Evolutionary conservation across 164 flowering plant species (phyloP).

Genomic region (Umbilicus rupestris): DNA sequence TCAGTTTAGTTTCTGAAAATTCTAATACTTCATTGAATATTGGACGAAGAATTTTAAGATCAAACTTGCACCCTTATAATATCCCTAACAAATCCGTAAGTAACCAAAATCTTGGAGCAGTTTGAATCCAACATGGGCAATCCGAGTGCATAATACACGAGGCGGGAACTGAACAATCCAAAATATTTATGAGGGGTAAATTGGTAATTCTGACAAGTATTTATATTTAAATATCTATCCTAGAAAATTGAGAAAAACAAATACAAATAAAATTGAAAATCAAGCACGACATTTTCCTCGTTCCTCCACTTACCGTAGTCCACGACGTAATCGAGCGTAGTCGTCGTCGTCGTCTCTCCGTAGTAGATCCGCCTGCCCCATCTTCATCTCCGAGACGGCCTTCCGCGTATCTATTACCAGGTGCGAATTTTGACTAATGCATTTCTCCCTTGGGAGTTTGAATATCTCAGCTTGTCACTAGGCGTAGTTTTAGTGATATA

Average conservation of each 20-base stretch:
- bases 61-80: too few species aligned
- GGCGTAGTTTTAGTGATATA: not conserved
- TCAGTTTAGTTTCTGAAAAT: too few species aligned
- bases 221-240: not conserved
- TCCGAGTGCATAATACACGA: too few species aligned
- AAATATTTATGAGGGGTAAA: too few species aligned
- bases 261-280: not conserved
- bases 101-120: too few species aligned
- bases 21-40: too few species aligned
- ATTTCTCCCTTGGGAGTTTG: not conserved
- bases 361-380: slow-evolving; percentile 1
- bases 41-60: too few species aligned
- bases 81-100: too few species aligned
- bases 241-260: not conserved
- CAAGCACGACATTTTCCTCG: not conserved
- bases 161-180: too few species aligned
- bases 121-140: too few species aligned
- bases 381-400: not conserved
- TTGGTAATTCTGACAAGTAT: not conserved
- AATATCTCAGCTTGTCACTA: not conserved
- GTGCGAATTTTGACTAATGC: not conserved
- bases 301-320: not conserved
- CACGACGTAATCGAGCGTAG: too few species aligned
- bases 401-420: not conserved
- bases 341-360: not conserved